Base-by-base conservation (phyloP, 129 eudicot species). In the Artemisia tridentata region DNA sequence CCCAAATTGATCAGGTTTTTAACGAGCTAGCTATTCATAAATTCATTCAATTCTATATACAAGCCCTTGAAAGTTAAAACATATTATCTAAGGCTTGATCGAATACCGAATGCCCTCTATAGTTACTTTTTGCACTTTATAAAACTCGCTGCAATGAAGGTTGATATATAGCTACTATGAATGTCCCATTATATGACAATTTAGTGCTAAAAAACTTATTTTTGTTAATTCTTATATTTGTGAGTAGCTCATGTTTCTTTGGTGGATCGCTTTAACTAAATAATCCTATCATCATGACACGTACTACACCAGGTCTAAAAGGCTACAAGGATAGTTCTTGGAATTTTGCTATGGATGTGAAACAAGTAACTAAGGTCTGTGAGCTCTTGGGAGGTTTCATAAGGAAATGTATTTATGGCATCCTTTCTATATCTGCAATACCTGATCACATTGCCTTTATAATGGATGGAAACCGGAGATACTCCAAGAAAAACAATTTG, bases 391-490 rank as follows among this genome's bases (percentile, higher is more conserved):
- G 66, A 13, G 66, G 46, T 61, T 61, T 61, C 31, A 12, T 61
- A 29, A 61, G 47, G n/a, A 61, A 27, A 5, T 61, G 21, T 61
- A 15, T 61, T 61, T 61, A 23, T 29, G 7, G n/a, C 66, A 61
- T 61, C 66, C 66, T 27, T 61, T 61, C 66, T 0, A 17, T 61
- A 27, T 29, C 47, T 12, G 66, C 31, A 14, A 7, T 61, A 29
- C 66, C 66, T 14, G 29, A 61, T 61, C 66, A 61, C 46, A 61
- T 61, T 61, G 66, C 66, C 1, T 61, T 61, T 27, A 60, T 60
- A 27, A 60, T 60, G 65, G 65, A 60, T 60, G 65, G 65, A 14
- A 60, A 60, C 31, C 19, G 46, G 31, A 60, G 65, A 27, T 60
- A 60, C 65, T 60, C 65, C 45, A 27, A 60, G 41, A 61, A 61